Conservation (phyloP, 1,139 yeast genomes). For the Taiozyma sp. region DNA sequence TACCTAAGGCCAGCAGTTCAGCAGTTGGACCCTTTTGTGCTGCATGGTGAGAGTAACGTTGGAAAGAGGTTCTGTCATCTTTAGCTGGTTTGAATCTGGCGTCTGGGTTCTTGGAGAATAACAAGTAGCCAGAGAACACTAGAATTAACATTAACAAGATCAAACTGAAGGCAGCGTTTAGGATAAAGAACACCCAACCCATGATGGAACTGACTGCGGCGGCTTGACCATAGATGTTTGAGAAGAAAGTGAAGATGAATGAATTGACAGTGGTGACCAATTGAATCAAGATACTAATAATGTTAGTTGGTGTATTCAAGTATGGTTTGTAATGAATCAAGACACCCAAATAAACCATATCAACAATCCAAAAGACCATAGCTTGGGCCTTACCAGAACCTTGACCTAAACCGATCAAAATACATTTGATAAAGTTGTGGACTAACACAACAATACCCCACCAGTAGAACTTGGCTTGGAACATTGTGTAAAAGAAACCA, state of each 20-base stretch:
- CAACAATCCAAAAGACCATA: slow-evolving; percentile 58
- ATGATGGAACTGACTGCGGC: slow-evolving; percentile 65
- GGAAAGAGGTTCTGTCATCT: slow-evolving; percentile 83
- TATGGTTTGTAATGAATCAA: slow-evolving; percentile 60
- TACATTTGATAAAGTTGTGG: slow-evolving; percentile 53
- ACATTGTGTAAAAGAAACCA: slow-evolving; percentile 83
- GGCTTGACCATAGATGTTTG: slow-evolving; percentile 67
- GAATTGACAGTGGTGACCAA: slow-evolving; percentile 66
- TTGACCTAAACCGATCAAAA: slow-evolving; percentile 68
- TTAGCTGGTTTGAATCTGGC: slow-evolving; percentile 78
- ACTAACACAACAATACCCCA: slow-evolving; percentile 58
- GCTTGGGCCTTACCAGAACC: slow-evolving; percentile 67
- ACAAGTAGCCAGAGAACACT: slow-evolving; percentile 49
- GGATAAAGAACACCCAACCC: slow-evolving; percentile 77
- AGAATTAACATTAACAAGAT: slow-evolving; percentile 58
- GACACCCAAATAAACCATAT: slow-evolving; percentile 55
- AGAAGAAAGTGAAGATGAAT: slow-evolving; percentile 68
- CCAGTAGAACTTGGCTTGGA: slow-evolving; percentile 70
- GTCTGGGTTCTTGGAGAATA: slow-evolving; percentile 74
- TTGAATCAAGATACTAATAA: slow-evolving; percentile 58
- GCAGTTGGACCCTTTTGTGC: slow-evolving; percentile 36
- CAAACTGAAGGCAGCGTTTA: slow-evolving; percentile 74
- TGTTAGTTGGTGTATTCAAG: slow-evolving; percentile 68
- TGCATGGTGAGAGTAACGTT: slow-evolving; percentile 37
- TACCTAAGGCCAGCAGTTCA: slow-evolving; percentile 62